phyloP scores from a whole-genome alignment of 371 early-diverging fungal species.

The Capillidium heterosporum region DNA sequence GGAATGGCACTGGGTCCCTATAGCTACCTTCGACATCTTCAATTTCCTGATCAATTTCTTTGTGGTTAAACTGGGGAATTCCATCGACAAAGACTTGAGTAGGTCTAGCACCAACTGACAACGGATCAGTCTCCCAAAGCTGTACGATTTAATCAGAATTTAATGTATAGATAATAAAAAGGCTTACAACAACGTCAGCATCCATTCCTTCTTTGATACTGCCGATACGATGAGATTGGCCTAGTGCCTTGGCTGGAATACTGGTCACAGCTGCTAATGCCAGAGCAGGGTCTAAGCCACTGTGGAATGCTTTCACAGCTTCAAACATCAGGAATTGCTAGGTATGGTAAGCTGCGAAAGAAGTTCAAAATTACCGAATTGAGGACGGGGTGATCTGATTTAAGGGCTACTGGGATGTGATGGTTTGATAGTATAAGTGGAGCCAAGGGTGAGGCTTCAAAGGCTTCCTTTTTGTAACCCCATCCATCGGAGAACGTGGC shows the following conservation, averaged over 20 bases:
- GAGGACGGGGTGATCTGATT: conserved; percentile 65
- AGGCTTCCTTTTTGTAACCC: conserved; percentile 63
- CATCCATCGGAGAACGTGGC: conserved; percentile 53
- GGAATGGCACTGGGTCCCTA: conserved; percentile 14
- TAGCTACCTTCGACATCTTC: conserved; percentile 9
- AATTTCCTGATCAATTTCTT: conserved; percentile 8
- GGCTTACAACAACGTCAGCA: conserved; percentile 49
- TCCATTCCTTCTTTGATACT: conserved; percentile 46
- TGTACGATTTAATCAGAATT: neutral
- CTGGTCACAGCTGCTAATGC: conserved; percentile 49
- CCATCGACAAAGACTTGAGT: conserved; percentile 62
- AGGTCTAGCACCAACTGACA: conserved; percentile 58
- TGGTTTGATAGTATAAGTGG: conserved; percentile 44
- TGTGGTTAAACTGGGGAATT: conserved; percentile 18
- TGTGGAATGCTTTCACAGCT: conserved; percentile 58
- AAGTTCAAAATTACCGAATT: conserved; percentile 21
- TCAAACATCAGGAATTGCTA: conserved; percentile 46
- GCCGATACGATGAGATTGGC: conserved; percentile 50
- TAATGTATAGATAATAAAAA: neutral
- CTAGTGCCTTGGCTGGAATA: conserved; percentile 53
- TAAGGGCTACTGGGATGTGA: conserved; percentile 58
- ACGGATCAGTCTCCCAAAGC: conserved; percentile 49
- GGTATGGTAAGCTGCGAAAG: conserved; percentile 15
- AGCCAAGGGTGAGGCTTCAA: conserved; percentile 37
- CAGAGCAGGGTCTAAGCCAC: conserved; percentile 42